Evolutionary conservation across 306 rosid species (phyloP), one percentile per base, ranked within the genome.

Genomic region (Oemleria cerasiformis): DNA sequence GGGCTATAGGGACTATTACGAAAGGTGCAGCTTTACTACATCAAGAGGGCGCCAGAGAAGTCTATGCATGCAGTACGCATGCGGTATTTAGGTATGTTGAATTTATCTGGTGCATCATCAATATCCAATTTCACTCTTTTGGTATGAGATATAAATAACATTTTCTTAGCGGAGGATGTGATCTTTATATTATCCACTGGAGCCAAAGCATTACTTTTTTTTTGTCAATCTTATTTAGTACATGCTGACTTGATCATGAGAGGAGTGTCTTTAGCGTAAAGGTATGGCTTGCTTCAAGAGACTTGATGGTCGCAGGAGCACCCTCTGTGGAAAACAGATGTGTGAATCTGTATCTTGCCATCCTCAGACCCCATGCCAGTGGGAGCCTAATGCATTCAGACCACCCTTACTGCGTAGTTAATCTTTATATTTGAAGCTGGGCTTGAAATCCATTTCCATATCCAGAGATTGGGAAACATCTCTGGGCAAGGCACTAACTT

Each of bases 21-120:
- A 90, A 92, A 82, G 98, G 98, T 79, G 98, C 98, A 51, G 89
- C 86, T 41, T 82, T 92, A n/a, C 87, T 92, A 77, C 98, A 92
- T 81, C 98, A 92, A 82, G 98, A 85, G 79, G 98, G 98, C 64
- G 98, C 96, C 53, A 85, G 96, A 83, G 98, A 92, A 86, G 98
- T 92, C 75, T 92, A 92, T 86, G 98, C 98, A 16, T 92, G 96
- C 82, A 81, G 83, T 76, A 92, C 98, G 12, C 98, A 92, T 85
- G 98, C 98, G 67, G 98, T 92, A 58, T 92, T 92, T 75, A 92
- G 98, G 98, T 92, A 87, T 71, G 70, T 64, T 59, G 70, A 71
- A 19, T 36, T 68, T 65, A 65, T 49, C 21, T 40, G 43, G 70
- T 59, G 45, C 21, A 43, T 68, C 21, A 43, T 68, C 15, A 63